phyloP scores from a whole-genome alignment of 2,329 filamentous ascomycete genomes.

The Keithomyces neogunnii region DNA sequence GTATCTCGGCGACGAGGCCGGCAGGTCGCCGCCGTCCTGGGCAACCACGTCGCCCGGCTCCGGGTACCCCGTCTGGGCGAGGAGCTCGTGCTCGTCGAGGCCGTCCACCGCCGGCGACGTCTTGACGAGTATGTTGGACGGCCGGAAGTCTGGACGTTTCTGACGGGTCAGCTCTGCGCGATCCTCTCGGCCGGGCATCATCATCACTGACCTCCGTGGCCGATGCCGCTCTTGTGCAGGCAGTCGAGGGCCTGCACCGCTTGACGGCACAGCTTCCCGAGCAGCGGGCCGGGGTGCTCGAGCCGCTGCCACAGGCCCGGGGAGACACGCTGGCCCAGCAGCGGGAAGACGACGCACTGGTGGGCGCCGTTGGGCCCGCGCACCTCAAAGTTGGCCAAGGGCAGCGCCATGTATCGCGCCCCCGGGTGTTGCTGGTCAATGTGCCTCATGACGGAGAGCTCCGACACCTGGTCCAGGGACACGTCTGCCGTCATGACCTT shows the following conservation, averaged over 20 bases:
- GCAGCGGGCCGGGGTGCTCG: neutral
- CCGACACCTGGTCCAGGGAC: neutral
- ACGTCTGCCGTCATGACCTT: slow-evolving; percentile 22
- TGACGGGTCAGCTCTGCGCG: neutral
- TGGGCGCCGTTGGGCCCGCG: slow-evolving; percentile 19
- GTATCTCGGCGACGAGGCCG: slow-evolving; percentile 13
- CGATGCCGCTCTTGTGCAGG: slow-evolving; percentile 18
- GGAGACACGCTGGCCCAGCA: slow-evolving; percentile 15
- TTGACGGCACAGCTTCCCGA: slow-evolving; percentile 15
- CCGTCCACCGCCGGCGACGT: slow-evolving; percentile 13
- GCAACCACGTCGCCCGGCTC: slow-evolving; percentile 2
- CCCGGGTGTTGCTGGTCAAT: slow-evolving; percentile 1
- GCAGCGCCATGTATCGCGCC: slow-evolving; percentile 9
- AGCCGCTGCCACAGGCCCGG: slow-evolving; percentile 8
- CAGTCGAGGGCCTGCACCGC: slow-evolving; percentile 13
- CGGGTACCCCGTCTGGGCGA: slow-evolving; percentile 11
- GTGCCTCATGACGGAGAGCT: slow-evolving; percentile 2
- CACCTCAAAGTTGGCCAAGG: slow-evolving; percentile 14
- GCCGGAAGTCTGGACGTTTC: slow-evolving; percentile 14
- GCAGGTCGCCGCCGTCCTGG: slow-evolving; percentile 4
- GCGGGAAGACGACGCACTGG: slow-evolving; percentile 16
- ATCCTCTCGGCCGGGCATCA: no score
- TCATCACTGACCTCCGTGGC: slow-evolving; percentile 19
- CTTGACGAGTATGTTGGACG: slow-evolving; percentile 18
- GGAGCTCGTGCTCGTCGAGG: slow-evolving; percentile 13